These are phyloP conservation scores for Trypanosoma rangeli DNA, from an alignment of 208 protist genomes.

Conservation along the genomic window DNA sequence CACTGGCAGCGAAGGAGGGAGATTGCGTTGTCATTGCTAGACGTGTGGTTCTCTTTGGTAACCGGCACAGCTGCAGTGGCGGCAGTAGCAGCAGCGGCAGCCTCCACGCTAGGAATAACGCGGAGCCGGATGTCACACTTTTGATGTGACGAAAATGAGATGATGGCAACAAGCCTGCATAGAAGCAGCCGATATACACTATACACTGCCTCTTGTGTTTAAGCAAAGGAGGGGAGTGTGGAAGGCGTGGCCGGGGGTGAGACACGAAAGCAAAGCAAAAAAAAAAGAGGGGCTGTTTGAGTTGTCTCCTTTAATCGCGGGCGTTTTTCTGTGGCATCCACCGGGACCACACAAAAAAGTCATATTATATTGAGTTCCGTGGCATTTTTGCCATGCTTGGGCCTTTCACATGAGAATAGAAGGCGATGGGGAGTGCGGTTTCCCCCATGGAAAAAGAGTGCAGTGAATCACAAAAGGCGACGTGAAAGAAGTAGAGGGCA, in stretches of 20 bases:
- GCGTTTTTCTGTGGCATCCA: background rate
- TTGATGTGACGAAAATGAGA: background rate
- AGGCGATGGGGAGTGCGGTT: background rate
- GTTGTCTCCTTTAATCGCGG: background rate
- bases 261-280: background rate
- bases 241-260: background rate
- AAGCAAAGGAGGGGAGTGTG: background rate
- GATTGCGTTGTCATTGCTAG: constrained; percentile 39
- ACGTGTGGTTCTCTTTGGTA: constrained; percentile 67
- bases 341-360: background rate
- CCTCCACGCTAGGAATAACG: background rate
- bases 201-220: no score
- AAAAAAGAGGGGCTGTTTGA: background rate
- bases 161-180: background rate
- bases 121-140: background rate
- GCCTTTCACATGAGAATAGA: background rate
- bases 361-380: background rate
- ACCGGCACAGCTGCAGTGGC: constrained; percentile 38
- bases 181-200: no score
- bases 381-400: background rate
- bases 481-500: background rate
- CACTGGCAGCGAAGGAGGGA: constrained; percentile 19
- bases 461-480: background rate
- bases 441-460: background rate
- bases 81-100: background rate